A percentile compares a stretch with the other conserved stretches of the same genome.
Evolutionary conservation across 208 protist species (phyloP).

Genomic region (Naegleria gruberi): DNA sequence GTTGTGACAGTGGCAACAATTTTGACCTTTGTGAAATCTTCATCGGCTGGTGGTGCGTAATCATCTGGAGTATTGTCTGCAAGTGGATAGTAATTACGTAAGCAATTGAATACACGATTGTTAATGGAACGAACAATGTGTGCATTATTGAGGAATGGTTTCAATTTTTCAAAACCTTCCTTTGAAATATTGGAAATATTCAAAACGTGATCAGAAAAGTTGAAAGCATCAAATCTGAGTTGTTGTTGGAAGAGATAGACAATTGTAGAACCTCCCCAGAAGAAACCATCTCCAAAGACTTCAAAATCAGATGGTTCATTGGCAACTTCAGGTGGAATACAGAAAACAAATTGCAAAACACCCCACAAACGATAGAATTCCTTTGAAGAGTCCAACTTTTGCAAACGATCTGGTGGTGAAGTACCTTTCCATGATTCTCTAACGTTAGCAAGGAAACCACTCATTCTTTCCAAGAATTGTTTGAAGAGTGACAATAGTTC

Average conservation of each 20-base stretch:
- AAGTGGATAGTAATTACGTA: conserved; percentile 26
- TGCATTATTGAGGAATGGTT: conserved; percentile 28
- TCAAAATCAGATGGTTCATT: conserved; percentile 25
- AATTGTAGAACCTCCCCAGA: conserved; percentile 45
- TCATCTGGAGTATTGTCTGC: background rate
- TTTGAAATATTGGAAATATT: conserved; percentile 42
- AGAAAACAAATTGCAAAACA: conserved; percentile 47
- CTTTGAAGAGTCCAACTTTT: conserved; percentile 38
- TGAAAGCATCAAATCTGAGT: conserved; percentile 18
- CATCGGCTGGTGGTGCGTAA: background rate
- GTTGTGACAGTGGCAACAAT: background rate
- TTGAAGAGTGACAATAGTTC: background rate
- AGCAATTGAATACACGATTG: conserved; percentile 28
- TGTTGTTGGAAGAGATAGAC: conserved; percentile 43
- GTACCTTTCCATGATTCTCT: conserved; percentile 28
- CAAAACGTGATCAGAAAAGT: conserved; percentile 34
- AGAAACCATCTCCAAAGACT: conserved; percentile 53
- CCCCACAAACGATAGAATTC: conserved; percentile 59
- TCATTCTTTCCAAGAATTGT: background rate
- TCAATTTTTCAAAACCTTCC: conserved; percentile 13
- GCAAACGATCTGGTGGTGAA: conserved; percentile 41
- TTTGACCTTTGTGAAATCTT: conserved; percentile 5
- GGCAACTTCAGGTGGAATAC: background rate
- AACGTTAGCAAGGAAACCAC: conserved; percentile 5
- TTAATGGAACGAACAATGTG: conserved; percentile 29